These are phyloP conservation scores for Parastagonospora avenae DNA, from an alignment of 2,329 filamentous ascomycete species.

Conservation along the genomic window DNA sequence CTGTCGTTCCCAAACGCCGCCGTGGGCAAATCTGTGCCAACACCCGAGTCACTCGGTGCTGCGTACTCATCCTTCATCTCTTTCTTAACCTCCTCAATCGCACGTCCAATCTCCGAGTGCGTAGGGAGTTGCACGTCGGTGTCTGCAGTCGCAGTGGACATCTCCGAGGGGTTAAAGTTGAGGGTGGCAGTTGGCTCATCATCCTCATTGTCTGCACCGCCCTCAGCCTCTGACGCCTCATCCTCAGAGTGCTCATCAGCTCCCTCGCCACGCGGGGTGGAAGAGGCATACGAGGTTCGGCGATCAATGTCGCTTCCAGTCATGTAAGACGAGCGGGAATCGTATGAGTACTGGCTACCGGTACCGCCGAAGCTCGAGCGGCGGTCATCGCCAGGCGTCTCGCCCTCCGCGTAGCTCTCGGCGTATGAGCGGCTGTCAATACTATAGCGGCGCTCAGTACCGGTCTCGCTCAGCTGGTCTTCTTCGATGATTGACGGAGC, in stretches of 20 bases:
- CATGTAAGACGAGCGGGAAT: conserved; percentile 55
- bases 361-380: conserved; percentile 49
- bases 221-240: conserved; percentile 35
- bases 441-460: conserved; percentile 49
- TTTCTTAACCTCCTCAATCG: conserved; percentile 35
- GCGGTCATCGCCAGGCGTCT: conserved; percentile 42
- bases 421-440: conserved; percentile 41
- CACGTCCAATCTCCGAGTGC: conserved; percentile 38
- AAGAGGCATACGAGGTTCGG: conserved; percentile 52
- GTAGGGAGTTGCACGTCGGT: conserved; percentile 32
- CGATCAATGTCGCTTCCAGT: conserved; percentile 53
- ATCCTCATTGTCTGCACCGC: conserved; percentile 28
- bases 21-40: conserved; percentile 46
- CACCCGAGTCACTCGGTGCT: conserved; percentile 42
- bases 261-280: conserved; percentile 35
- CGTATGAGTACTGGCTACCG: conserved; percentile 53
- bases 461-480: conserved; percentile 41
- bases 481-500: conserved; percentile 35
- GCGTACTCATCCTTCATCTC: conserved; percentile 35
- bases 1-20: conserved; percentile 28
- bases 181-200: conserved; percentile 36
- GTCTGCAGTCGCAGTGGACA: conserved; percentile 26
- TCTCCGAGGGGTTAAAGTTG: conserved; percentile 30
- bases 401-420: conserved; percentile 41
- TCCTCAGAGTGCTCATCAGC: conserved; percentile 38